phyloP scores from a whole-genome alignment of 805 yeast species.

The Candida broadrunensis region DNA sequence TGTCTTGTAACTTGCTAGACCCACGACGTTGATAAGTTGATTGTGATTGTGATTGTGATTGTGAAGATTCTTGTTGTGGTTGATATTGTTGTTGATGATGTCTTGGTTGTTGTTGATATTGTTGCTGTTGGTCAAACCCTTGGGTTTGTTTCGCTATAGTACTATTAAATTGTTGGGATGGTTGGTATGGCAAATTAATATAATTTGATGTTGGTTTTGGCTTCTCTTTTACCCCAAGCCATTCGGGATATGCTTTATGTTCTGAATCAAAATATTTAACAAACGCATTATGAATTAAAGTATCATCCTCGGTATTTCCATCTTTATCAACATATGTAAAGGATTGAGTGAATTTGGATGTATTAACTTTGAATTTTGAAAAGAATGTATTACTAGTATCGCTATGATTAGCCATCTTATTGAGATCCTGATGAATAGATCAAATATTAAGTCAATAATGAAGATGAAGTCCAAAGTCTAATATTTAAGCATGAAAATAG shows the following conservation, averaged over 20 bases:
- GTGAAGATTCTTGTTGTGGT: slow-evolving; percentile 8
- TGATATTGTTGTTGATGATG: slow-evolving; percentile 6
- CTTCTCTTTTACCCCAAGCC: slow-evolving; percentile 32
- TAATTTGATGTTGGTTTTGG: background rate
- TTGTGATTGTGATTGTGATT: slow-evolving; percentile 4
- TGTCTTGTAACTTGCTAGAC: slow-evolving; percentile 34
- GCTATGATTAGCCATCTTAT: too few species aligned
- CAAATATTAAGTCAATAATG: too few species aligned
- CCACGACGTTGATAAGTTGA: slow-evolving; percentile 17
- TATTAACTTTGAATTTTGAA: slow-evolving; percentile 34
- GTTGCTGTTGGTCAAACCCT: background rate
- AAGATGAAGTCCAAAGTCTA: too few species aligned
- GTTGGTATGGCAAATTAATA: background rate
- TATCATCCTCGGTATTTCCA: slow-evolving; percentile 35
- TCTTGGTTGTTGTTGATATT: slow-evolving; percentile 2
- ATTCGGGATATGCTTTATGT: slow-evolving; percentile 38
- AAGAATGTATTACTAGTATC: slow-evolving; percentile 15
- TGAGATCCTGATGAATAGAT: too few species aligned
- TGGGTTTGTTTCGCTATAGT: background rate
- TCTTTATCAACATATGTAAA: slow-evolving; percentile 31
- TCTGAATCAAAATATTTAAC: slow-evolving; percentile 33
- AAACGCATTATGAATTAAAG: slow-evolving; percentile 43
- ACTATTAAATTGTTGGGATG: background rate
- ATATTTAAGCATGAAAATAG: too few species aligned
- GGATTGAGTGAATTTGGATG: slow-evolving; percentile 33